These are phyloP conservation scores for Gynochthodes officinalis DNA, from an alignment of 257 asterid species.

Conservation along the genomic window DNA sequence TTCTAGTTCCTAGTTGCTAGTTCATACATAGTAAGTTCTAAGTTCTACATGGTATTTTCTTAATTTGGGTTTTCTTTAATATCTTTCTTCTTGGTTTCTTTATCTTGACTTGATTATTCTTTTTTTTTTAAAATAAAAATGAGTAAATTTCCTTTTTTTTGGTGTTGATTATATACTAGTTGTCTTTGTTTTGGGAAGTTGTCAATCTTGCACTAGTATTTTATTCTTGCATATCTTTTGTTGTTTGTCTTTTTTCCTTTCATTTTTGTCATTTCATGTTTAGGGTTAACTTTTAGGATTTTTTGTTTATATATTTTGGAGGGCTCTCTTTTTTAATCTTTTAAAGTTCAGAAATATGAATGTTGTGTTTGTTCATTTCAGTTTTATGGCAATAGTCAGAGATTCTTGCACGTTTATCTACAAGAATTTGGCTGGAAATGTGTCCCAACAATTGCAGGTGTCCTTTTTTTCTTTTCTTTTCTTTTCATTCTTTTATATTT, in stretches of 20 bases:
- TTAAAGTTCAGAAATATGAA: background rate
- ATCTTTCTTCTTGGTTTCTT: background rate
- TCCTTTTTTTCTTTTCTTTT: background rate
- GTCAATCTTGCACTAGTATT: too few relatives aligned
- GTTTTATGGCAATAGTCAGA: slow-evolving; percentile 1
- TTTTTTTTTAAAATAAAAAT: too few relatives aligned
- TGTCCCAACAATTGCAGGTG: slow-evolving; percentile 19
- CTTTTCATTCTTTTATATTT: background rate
- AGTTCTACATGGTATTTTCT: background rate
- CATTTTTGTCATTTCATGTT: background rate
- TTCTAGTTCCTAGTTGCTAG: too few relatives aligned
- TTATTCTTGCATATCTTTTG: too few relatives aligned
- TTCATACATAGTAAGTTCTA: background rate
- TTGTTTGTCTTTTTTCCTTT: background rate
- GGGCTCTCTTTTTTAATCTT: too few relatives aligned
- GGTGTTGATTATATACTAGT: background rate
- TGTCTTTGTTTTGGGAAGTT: too few relatives aligned
- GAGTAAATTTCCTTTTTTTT: background rate
- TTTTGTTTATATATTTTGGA: too few relatives aligned
- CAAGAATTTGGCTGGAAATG: slow-evolving; percentile 26
- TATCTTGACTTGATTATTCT: background rate
- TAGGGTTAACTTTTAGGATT: too few relatives aligned
- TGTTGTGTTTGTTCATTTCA: background rate
- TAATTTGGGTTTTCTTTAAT: background rate
- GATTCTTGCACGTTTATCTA: slow-evolving; percentile 9